Evolutionary conservation across 2,329 filamentous ascomycete genomes (phyloP).

Genomic region (Cryphonectria nitschkei): DNA sequence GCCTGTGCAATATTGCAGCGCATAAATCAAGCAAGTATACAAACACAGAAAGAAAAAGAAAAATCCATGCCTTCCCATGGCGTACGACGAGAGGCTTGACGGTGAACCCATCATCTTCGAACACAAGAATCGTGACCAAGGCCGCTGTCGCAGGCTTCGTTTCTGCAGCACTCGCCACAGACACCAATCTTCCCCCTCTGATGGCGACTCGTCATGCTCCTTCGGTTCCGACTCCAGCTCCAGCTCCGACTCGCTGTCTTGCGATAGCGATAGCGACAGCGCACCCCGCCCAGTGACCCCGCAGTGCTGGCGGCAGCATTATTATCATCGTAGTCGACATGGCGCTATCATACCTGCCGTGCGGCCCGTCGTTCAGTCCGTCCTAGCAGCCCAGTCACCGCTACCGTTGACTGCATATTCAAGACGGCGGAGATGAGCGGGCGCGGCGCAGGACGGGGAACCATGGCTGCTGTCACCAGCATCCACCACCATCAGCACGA

Average conservation of each 20-base stretch:
- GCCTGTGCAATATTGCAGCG: not conserved
- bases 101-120: not conserved
- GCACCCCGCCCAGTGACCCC: not conserved
- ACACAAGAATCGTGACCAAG: not conserved
- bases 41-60: not conserved
- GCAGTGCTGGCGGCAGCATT: not conserved
- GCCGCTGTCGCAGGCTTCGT: not conserved
- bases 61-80: not conserved
- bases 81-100: not conserved
- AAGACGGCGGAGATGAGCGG: slow-evolving; percentile 18
- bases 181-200: not conserved
- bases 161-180: not conserved
- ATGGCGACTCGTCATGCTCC: not conserved
- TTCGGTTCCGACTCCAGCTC: slow-evolving; percentile 8
- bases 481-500: not conserved
- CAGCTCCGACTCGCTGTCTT: slow-evolving; percentile 8
- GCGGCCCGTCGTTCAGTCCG: not conserved
- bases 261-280: not conserved
- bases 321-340: not conserved
- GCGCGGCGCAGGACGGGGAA: not conserved
- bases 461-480: not conserved
- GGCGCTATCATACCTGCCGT: not conserved
- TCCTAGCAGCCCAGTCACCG: slow-evolving; percentile 9
- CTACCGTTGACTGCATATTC: slow-evolving; percentile 23
- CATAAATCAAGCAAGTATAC: not conserved